phyloP scores from a whole-genome alignment of 768 basidiomycete genomes.

The Mycena filopes region DNA sequence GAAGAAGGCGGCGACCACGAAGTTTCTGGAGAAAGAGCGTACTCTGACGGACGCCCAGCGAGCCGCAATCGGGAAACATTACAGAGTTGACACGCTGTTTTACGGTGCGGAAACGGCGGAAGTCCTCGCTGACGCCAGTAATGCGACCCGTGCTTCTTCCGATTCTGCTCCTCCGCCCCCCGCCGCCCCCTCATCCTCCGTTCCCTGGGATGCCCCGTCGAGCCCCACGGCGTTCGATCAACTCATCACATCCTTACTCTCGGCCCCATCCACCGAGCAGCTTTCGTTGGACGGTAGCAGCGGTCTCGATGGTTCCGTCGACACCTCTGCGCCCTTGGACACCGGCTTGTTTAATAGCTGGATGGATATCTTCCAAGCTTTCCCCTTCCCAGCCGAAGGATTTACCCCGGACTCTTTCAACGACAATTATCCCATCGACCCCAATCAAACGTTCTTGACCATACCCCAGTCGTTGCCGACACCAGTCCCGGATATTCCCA shows the following conservation, averaged over 20 bases:
- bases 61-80: constrained; percentile 24
- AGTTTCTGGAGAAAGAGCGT: constrained; percentile 47
- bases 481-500: background rate
- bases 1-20: constrained; percentile 68
- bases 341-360: constrained; percentile 58
- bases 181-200: background rate
- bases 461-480: constrained; percentile 6
- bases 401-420: constrained; percentile 34
- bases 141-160: constrained; percentile 15
- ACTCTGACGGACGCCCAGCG: constrained; percentile 21
- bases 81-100: constrained; percentile 26
- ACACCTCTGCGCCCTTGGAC: constrained; percentile 41
- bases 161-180: constrained; percentile 18
- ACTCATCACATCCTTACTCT: constrained; percentile 51
- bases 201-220: constrained; percentile 10
- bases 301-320: constrained; percentile 5
- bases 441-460: constrained; percentile 8
- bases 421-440: constrained; percentile 18
- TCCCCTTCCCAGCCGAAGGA: constrained; percentile 49
- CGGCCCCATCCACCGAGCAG: constrained; percentile 39
- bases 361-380: constrained; percentile 61
- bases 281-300: constrained; percentile 3
- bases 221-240: constrained; percentile 49
- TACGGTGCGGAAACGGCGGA: constrained; percentile 33
- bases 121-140: constrained; percentile 41